Base-by-base conservation (phyloP, 257 asterid species). In the Gynochthodes officinalis region DNA sequence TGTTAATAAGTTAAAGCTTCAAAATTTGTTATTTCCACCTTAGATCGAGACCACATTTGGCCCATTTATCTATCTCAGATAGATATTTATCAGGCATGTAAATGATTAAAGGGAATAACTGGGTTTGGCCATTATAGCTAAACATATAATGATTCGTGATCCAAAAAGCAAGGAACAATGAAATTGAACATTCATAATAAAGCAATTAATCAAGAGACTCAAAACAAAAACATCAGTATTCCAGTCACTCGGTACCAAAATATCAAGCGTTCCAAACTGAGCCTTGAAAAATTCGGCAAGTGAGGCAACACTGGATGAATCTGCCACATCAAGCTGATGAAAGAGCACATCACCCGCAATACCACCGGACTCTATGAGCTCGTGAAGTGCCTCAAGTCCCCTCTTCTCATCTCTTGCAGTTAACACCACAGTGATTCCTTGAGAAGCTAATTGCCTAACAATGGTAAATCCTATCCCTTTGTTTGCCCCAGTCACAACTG, bases 301-400 rank as follows among this genome's bases (percentile, higher is more conserved):
- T 4, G 80, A 46, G 75, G 63, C 77, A 69, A 81, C 52, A 67
- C 80, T 84, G 2, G 69, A 40, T 23, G 65, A 63, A 75, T 88
- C 78, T 19, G 82, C 64, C 4, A 86, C 91, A 74, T 82, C 86
- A 71, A 88, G 91, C 48, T 71, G 84, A 69, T 86, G 94, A 78
- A 86, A 88, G 19, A 82, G 40, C 13, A 88, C 66, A 63, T 60
- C 13, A 63, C 69, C 70, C 30, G 87, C 70, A 44, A 63, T 25
- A 4, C 52, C 30, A 63, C 48, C 79, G 70, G 40, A 7, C 0
- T 8, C 73, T 46, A 74, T 84, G 60, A 88, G 74, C 52, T 79
- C 82, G 4, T 74, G 72, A 54, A 79, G 59, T 71, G 91, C 88
- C 66, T 75, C 84, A 46, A 19, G 35, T 0, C 90, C 94, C 52